Base-by-base conservation (phyloP, 164 flowering plant species). In the Tetracentron sinense region DNA sequence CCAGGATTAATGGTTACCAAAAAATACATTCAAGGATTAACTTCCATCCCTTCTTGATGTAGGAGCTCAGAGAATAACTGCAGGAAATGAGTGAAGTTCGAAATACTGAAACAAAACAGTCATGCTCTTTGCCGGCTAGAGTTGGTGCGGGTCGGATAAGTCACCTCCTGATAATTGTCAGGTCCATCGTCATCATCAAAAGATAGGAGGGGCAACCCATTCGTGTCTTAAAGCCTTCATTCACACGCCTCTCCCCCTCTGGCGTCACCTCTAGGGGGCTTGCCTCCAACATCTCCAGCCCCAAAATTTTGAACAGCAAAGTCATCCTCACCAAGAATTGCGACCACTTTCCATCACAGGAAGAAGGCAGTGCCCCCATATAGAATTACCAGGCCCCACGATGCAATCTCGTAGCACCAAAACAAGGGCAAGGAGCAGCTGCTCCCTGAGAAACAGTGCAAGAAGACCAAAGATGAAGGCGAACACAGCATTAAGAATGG, bases 171-270 rank as follows among this genome's bases (percentile, higher is more conserved):
- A 47, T 83, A 82, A 47, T 75, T 69, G 11, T 87, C 87, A 14
- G 84, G 78, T 19, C 81, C 95, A 61, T 93, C 96, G 60, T 90
- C 97, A 42, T 94, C 98, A 57, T 89, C 97, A 10, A 97, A 94
- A 21, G 98, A 89, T 51, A 90, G 68, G 19, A 85, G 85, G 23
- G 93, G 89, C 21, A 84, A 0, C 98, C 98, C 98, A 94, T 90
- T 97, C 97, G 91, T 49, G 96, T 20, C 68, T 78, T 90, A 52
- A 90, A 94, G 57, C 98, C 96, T 78, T 89, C 96, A 69, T 75
- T 82, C 3, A 87, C 87, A 5, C 91, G 89, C 64, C 91, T 85
- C 78, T 90, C 98, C 52, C 89, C 81, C 20, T 86, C 97, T 6
- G 98, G 90, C 42, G 86, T 74, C 77, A 85, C 72, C 35, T 77